A percentile compares a stretch with the other conserved stretches of the same genome.
Conservation (phyloP, 2,329 filamentous ascomycete genomes). For the Ceratocystis cubensis region DNA sequence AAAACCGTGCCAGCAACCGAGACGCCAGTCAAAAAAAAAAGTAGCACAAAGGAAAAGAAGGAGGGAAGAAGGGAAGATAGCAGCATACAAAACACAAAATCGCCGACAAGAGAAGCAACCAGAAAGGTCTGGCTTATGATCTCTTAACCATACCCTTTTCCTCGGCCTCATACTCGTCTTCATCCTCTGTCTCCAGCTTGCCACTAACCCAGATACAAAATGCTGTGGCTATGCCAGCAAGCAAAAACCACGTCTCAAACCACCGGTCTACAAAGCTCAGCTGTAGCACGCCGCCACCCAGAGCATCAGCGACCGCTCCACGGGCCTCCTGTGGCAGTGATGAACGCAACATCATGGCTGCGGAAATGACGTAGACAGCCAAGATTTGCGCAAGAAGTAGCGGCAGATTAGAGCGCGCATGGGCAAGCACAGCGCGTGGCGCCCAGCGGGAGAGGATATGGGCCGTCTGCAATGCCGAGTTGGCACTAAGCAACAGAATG, state of each 20-base stretch:
- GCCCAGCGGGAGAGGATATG: conserved; percentile 66
- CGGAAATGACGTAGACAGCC: conserved; percentile 74
- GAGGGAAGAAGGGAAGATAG: background rate
- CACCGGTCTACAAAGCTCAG: conserved; percentile 50
- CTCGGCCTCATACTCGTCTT: conserved; percentile 46
- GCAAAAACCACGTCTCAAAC: conserved; percentile 80
- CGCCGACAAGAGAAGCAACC: conserved; percentile 3
- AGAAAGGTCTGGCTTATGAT: conserved; percentile 33
- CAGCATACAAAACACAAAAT: background rate
- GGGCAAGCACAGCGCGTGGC: conserved; percentile 58
- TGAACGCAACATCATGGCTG: conserved; percentile 55
- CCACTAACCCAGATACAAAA: conserved; percentile 55
- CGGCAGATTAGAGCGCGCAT: conserved; percentile 64
- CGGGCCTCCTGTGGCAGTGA: conserved; percentile 60
- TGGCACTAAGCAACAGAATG: conserved; percentile 70
- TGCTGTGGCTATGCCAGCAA: conserved; percentile 52
- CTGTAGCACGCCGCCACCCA: conserved; percentile 58
- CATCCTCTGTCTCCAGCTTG: conserved; percentile 38
- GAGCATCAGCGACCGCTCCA: conserved; percentile 61
- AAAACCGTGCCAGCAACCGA: background rate
- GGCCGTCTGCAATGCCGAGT: conserved; percentile 73
- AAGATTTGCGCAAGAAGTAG: conserved; percentile 68
- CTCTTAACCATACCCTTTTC: conserved; percentile 63
- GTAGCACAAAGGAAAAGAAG: conserved; percentile 14
- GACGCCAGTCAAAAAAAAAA: conserved; percentile 3